Conservation (phyloP, 106 monocot species). For the Allium sativum region DNA sequence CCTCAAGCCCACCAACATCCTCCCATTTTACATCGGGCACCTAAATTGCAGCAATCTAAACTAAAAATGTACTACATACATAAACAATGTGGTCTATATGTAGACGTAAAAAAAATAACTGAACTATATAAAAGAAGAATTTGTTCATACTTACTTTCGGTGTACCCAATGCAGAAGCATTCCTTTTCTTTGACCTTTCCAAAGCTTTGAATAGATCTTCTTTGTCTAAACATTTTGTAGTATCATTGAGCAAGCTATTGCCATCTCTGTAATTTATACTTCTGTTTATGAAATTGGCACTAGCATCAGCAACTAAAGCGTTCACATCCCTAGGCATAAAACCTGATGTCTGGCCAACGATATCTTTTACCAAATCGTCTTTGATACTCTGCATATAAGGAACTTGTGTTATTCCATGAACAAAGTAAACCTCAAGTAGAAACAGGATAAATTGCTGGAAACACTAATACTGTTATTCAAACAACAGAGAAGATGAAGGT, state of each 20-base stretch:
- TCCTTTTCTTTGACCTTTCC: slow-evolving; percentile 84
- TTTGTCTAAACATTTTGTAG: slow-evolving; percentile 14
- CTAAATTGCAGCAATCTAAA: slow-evolving; percentile 24
- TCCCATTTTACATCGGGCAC: slow-evolving; percentile 99
- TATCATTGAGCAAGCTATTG: slow-evolving; percentile 1
- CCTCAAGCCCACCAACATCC: slow-evolving; percentile 99
- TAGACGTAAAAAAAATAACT: too few relatives aligned
- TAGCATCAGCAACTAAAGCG: slow-evolving; percentile 82
- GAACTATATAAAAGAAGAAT: not conserved
- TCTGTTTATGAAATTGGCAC: slow-evolving; percentile 43
- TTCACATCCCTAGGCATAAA: slow-evolving; percentile 81
- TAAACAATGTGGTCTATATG: not conserved
- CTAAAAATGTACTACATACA: not conserved
- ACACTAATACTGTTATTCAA: not conserved
- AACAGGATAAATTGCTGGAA: not conserved
- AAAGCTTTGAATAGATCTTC: slow-evolving; percentile 67
- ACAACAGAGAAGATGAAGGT: too few relatives aligned
- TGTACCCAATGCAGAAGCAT: slow-evolving; percentile 77
- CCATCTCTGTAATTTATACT: slow-evolving; percentile 15
- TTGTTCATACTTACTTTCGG: slow-evolving; percentile 61
- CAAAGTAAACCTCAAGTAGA: not conserved
- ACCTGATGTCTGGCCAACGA: slow-evolving; percentile 74
- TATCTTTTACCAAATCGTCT: slow-evolving; percentile 43
- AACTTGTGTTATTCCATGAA: not conserved
- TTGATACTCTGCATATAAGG: slow-evolving; percentile 39